A percentile compares a stretch with the other conserved stretches of the same genome.
These are phyloP conservation scores for Auricularia sp. DNA, from an alignment of 768 basidiomycete species.

Conservation along the genomic window DNA sequence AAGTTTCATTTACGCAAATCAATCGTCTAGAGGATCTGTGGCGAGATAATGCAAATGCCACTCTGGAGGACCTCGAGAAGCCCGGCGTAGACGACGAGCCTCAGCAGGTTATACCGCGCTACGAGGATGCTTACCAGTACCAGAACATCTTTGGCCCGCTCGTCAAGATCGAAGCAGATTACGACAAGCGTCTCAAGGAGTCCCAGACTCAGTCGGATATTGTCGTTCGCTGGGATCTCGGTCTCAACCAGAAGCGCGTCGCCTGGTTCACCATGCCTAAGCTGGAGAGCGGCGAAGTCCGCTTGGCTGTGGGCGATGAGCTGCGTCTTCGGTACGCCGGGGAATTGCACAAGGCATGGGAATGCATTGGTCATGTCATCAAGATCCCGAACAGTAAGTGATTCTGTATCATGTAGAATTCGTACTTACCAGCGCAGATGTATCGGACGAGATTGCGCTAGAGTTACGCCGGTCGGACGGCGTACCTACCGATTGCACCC, in stretches of 20 bases:
- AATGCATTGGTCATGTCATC: slow-evolving; percentile 95
- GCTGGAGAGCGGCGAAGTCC: slow-evolving; percentile 94
- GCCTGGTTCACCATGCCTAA: slow-evolving; percentile 97
- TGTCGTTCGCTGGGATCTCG: slow-evolving; percentile 92
- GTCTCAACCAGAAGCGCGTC: slow-evolving; percentile 97
- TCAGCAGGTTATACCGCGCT: slow-evolving; percentile 77
- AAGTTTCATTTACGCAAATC: slow-evolving; percentile 95
- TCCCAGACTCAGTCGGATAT: slow-evolving; percentile 98
- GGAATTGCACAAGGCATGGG: slow-evolving; percentile 88
- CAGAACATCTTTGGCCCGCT: slow-evolving; percentile 99
- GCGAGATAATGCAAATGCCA: slow-evolving; percentile 92
- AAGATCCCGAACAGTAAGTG: slow-evolving; percentile 95
- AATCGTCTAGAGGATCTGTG: slow-evolving; percentile 95
- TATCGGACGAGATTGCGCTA: slow-evolving; percentile 94
- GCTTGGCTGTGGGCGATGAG: slow-evolving; percentile 94
- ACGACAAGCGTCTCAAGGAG: slow-evolving; percentile 95
- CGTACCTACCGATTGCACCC: slow-evolving; percentile 87
- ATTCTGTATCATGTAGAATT: neutral
- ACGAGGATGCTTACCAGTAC: slow-evolving; percentile 99
- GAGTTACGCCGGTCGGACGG: slow-evolving; percentile 86
- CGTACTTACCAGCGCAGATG: slow-evolving; percentile 43
- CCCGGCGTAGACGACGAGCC: slow-evolving; percentile 98
- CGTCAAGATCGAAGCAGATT: slow-evolving; percentile 99
- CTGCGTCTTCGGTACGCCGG: slow-evolving; percentile 81
- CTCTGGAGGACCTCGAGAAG: slow-evolving; percentile 92